A percentile compares a stretch with the other conserved stretches of the same genome.
phyloP scores from a whole-genome alignment of 495 filamentous ascomycete species.

The Saxispiralis lemnorum region DNA sequence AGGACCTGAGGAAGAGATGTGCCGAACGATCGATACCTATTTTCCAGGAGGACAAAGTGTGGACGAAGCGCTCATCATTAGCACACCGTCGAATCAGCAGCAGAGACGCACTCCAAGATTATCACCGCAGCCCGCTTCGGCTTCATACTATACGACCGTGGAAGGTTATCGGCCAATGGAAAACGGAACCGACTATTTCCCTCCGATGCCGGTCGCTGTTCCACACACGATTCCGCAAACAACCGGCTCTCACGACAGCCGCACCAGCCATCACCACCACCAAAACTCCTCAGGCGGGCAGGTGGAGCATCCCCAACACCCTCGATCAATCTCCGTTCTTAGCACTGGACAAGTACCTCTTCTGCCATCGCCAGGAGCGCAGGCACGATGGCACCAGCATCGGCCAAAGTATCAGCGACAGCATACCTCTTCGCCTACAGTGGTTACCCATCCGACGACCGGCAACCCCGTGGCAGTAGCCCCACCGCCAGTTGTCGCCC shows the following conservation, averaged over 20 bases:
- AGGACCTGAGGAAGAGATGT: slow-evolving; percentile 74
- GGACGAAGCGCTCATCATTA: slow-evolving; percentile 81
- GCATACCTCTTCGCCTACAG: slow-evolving; percentile 67
- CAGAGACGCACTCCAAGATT: slow-evolving; percentile 65
- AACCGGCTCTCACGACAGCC: slow-evolving; percentile 17
- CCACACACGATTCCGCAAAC: slow-evolving; percentile 19
- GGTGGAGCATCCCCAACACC: slow-evolving; percentile 23
- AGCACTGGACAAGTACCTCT: slow-evolving; percentile 62
- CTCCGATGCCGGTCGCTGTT: slow-evolving; percentile 48
- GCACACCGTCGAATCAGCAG: slow-evolving; percentile 47
- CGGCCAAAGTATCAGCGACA: slow-evolving; percentile 48
- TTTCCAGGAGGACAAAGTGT: slow-evolving; percentile 78
- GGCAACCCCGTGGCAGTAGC: not conserved
- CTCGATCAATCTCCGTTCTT: slow-evolving; percentile 57
- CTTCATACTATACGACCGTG: slow-evolving; percentile 37
- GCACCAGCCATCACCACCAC: slow-evolving; percentile 19
- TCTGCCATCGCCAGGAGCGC: slow-evolving; percentile 64
- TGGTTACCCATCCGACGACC: slow-evolving; percentile 25
- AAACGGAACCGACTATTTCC: slow-evolving; percentile 70
- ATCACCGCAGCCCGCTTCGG: slow-evolving; percentile 42
- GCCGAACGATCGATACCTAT: slow-evolving; percentile 60
- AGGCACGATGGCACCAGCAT: slow-evolving; percentile 28
- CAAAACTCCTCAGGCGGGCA: slow-evolving; percentile 18
- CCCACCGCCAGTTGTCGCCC: slow-evolving; percentile 6
- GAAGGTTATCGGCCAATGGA: slow-evolving; percentile 54